Percentiles rank a stretch among this genome's conserved stretches.
Evolutionary conservation across 1,139 yeast genomes (phyloP).

Genomic region (Blastobotrys petasosporus): DNA sequence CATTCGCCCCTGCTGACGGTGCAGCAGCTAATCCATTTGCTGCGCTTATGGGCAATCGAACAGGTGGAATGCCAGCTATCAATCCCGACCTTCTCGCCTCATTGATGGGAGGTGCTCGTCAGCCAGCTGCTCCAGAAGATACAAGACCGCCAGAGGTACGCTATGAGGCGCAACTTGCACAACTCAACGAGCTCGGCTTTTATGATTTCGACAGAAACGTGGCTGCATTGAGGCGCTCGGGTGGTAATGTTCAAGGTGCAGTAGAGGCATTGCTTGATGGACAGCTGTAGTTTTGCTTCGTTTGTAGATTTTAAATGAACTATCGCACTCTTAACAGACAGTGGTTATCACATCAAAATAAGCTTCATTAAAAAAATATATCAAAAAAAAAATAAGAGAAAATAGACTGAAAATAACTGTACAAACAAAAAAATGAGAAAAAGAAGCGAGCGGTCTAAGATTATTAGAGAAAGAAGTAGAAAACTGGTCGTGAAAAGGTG

Average conservation of each 20-base stretch:
- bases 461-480: no score
- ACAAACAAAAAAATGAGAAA: no score
- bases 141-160: conserved; percentile 94
- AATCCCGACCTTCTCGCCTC: conserved; percentile 23
- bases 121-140: conserved; percentile 46
- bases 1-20: conserved; percentile 24
- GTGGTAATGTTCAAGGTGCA: conserved; percentile 97
- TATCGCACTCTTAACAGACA: background rate
- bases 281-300: conserved; percentile 25
- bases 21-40: conserved; percentile 24
- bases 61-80: conserved; percentile 17
- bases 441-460: no score
- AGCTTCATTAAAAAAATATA: background rate
- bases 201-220: conserved; percentile 89
- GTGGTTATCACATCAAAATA: no score
- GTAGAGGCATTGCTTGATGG: conserved; percentile 76
- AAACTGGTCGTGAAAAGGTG: no score
- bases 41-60: conserved; percentile 16
- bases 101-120: conserved; percentile 22
- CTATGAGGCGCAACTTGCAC: conserved; percentile 83
- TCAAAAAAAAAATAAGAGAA: background rate
- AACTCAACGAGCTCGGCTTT: conserved; percentile 94
- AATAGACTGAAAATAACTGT: background rate
- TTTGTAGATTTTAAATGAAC: background rate
- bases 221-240: conserved; percentile 85